Conservation (phyloP, 2,329 filamentous ascomycete genomes). For the Colletotrichum gigasporum region DNA sequence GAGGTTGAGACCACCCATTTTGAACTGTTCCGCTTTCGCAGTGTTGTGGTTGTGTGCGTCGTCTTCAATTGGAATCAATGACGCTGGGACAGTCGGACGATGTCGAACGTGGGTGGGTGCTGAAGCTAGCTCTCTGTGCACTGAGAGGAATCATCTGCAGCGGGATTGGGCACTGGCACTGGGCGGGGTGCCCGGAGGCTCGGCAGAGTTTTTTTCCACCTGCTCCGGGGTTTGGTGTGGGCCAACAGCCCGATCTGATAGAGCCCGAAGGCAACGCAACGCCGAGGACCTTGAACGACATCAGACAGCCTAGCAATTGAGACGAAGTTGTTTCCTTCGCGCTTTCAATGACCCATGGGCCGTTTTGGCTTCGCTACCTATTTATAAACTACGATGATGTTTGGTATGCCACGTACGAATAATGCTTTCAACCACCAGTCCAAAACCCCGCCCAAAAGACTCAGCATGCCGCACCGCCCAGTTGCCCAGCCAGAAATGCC, state of each 20-base stretch:
- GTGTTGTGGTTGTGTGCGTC: background rate
- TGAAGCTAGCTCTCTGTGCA: constrained; percentile 5
- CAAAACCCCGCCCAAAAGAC: constrained; percentile 17
- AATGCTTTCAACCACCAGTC: constrained; percentile 12
- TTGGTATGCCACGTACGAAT: constrained; percentile 19
- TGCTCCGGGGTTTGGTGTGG: constrained; percentile 20
- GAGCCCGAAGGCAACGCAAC: constrained; percentile 2
- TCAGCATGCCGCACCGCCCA: constrained; percentile 21
- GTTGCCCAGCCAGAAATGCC: constrained; percentile 19
- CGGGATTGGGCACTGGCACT: constrained; percentile 17
- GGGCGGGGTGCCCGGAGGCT: constrained; percentile 12
- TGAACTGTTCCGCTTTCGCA: background rate
- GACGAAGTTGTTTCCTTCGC: background rate
- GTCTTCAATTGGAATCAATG: background rate
- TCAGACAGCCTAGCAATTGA: background rate
- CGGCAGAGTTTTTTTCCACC: constrained; percentile 28
- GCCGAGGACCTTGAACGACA: background rate
- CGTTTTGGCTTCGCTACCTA: background rate
- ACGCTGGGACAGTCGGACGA: constrained; percentile 17
- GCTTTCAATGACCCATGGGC: background rate
- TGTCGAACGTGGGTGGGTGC: background rate
- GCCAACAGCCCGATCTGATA: constrained; percentile 15
- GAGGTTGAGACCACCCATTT: constrained; percentile 82
- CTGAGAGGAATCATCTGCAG: constrained; percentile 24
- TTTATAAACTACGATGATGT: constrained; percentile 24